Base-by-base conservation (phyloP, 2,329 filamentous ascomycete species). In the Xylariales sp. region DNA sequence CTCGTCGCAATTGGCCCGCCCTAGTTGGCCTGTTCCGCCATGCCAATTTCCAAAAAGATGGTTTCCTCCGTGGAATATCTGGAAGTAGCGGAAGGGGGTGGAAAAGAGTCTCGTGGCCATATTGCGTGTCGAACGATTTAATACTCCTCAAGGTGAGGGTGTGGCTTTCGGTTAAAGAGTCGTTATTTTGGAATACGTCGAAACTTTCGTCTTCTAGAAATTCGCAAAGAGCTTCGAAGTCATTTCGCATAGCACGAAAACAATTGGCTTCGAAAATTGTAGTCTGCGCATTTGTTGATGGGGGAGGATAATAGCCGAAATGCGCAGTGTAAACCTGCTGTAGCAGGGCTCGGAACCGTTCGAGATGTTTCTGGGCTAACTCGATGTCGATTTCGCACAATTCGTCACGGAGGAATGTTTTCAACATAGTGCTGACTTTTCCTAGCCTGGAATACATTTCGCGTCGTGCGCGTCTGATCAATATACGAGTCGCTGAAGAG, bases 231-330 rank as follows among this genome's bases (percentile, higher is more conserved):
- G 85, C 87, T 58, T 88, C 84, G 71, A 96, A 94, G 71, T 95
- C 92, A 41, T 84, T 80, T 48, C 86, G 85, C 87, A 95, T 90
- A 3, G 82, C 81, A 39, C 81, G 81, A 73, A 89, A 89, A 0
- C 91, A 78, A 23, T 83, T 80, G 45, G 89, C 87, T 16, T 88
- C 84, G 70, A 90, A 91, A 1, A 85, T 77, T 6, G 79, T 74
- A 62, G 79, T 82, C 23, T 80, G 78, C 1, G 74, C 69, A 46
- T 83, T 80, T 30, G 81, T 76, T 1, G 80, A 77, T 1, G 81
- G 80, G 0, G 92, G 91, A 0, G 93, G 92, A 78, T 91, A 95
- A 71, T 90, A 90, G 5, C 91, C 91, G 39, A 93, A 84, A 62
- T 89, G 89, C 0, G 85, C 83, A 0, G 87, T 82, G 75, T 93